Conservation (phyloP, 2,329 filamentous ascomycete species). For the Dactylonectria macrodidyma region DNA sequence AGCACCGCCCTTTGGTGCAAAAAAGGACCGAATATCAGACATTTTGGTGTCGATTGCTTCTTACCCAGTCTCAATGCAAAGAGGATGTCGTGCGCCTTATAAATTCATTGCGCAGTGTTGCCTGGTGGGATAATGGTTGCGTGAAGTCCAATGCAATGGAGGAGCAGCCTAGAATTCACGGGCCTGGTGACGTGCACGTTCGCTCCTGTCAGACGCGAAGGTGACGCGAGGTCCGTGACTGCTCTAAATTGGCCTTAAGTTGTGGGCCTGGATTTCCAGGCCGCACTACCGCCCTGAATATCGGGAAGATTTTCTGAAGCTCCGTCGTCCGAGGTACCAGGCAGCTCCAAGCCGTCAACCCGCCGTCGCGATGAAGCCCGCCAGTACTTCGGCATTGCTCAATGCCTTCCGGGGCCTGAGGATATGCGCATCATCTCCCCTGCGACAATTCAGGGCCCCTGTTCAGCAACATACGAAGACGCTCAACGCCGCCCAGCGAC, state of each 20-base stretch:
- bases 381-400: conserved; percentile 60
- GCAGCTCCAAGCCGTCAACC: conserved; percentile 42
- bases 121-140: conserved; percentile 37
- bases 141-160: conserved; percentile 40
- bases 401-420: conserved; percentile 67
- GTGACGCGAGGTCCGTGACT: conserved; percentile 62
- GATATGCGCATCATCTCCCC: conserved; percentile 58
- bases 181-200: conserved; percentile 53
- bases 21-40: conserved; percentile 95
- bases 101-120: conserved; percentile 43
- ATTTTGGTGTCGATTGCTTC: conserved; percentile 61
- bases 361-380: conserved; percentile 62
- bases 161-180: conserved; percentile 48
- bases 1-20: conserved; percentile 80
- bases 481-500: conserved; percentile 52
- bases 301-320: conserved; percentile 54
- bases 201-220: conserved; percentile 57
- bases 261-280: conserved; percentile 43
- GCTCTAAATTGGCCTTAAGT: conserved; percentile 48
- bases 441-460: conserved; percentile 56
- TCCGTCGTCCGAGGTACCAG: conserved; percentile 43
- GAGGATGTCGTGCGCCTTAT: conserved; percentile 35
- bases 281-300: conserved; percentile 29
- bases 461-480: conserved; percentile 48
- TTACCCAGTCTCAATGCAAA: conserved; percentile 18